A percentile compares a stretch with the other conserved stretches of the same genome.
Conservation (phyloP, 129 eudicot genomes). For the Tagetes patula region DNA sequence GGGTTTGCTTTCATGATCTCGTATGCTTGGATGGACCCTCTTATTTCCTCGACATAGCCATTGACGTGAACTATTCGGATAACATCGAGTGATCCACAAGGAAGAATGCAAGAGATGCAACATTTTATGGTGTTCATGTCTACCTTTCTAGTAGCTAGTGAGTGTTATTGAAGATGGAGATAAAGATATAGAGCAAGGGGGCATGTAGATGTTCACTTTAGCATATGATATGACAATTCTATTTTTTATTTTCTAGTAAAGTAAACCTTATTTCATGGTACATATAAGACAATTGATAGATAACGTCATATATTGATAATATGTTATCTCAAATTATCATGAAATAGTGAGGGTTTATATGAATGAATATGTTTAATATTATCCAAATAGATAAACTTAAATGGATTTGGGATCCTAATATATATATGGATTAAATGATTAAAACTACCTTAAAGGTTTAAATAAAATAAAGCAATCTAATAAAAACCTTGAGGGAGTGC, state of each 20-base stretch:
- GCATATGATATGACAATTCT: background rate
- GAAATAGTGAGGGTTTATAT: background rate
- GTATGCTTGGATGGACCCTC: constrained; percentile 47
- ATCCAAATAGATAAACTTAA: background rate
- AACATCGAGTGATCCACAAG: constrained; percentile 78
- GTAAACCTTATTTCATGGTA: background rate
- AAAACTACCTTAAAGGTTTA: too few species aligned
- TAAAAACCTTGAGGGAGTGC: too few species aligned
- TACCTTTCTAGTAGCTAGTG: background rate
- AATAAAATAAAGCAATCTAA: too few species aligned
- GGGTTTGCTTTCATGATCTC: constrained; percentile 64
- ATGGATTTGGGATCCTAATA: too few species aligned
- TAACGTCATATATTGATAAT: background rate
- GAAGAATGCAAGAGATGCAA: constrained; percentile 83
- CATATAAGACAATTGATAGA: background rate
- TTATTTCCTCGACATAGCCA: constrained; percentile 67
- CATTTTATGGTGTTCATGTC: constrained; percentile 66
- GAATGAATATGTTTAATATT: too few species aligned
- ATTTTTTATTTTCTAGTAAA: background rate
- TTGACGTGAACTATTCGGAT: constrained; percentile 68
- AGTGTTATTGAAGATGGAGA: background rate
- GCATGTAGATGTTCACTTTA: background rate
- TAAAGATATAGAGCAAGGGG: background rate
- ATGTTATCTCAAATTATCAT: background rate
- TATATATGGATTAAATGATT: too few species aligned